Evolutionary conservation across 2,329 filamentous ascomycete species (phyloP).

Genomic region (Calonectria henricotiae): DNA sequence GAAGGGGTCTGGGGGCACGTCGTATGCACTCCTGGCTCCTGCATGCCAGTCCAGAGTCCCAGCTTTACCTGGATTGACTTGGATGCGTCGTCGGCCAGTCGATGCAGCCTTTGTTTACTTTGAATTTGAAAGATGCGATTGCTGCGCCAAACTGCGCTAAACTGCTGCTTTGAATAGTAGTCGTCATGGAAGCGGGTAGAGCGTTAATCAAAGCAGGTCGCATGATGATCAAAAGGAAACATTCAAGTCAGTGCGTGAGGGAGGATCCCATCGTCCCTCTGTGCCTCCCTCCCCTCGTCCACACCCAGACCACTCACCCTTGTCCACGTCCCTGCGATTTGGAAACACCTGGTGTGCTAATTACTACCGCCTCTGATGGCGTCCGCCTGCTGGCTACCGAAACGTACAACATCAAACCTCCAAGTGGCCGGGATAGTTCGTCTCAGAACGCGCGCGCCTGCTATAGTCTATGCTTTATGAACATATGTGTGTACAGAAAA

Average conservation of each 20-base stretch:
- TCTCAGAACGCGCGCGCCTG: constrained; percentile 39
- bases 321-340: constrained; percentile 3
- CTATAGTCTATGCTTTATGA: constrained; percentile 10
- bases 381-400: constrained; percentile 9
- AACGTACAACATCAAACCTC: constrained; percentile 31
- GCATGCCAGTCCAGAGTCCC: constrained; percentile 46
- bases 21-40: constrained; percentile 52
- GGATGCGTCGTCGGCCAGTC: constrained; percentile 1
- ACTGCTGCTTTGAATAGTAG: constrained; percentile 19
- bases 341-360: constrained; percentile 1
- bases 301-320: constrained; percentile 3
- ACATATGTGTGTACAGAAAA: not conserved
- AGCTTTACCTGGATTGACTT: constrained; percentile 7
- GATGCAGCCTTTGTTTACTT: constrained; percentile 23
- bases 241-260: constrained; percentile 26
- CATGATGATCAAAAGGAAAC: constrained; percentile 24
- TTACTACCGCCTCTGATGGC: not conserved
- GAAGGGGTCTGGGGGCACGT: constrained; percentile 6
- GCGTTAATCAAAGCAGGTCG: constrained; percentile 4
- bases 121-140: not conserved
- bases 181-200: constrained; percentile 29
- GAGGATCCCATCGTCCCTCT: constrained; percentile 12
- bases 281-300: not conserved
- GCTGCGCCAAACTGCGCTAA: constrained; percentile 17
- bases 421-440: constrained; percentile 37